Percentiles rank a stretch among this genome's conserved stretches.
Conservation (phyloP, 352 stramenopile genomes). For the Pythium pyrilobum region DNA sequence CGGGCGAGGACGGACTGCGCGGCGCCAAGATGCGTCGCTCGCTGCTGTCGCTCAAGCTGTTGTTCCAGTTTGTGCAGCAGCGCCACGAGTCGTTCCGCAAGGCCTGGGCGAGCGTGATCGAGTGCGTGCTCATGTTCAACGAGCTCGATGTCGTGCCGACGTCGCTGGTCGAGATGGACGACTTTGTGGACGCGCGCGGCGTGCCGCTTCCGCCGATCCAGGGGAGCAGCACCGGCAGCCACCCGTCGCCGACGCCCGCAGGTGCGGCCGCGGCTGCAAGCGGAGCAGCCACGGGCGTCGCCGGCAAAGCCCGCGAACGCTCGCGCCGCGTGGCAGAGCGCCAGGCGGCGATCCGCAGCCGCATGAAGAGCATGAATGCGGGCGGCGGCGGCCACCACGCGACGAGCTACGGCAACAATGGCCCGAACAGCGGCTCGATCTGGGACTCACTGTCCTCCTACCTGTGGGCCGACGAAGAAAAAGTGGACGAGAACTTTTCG, state of each 20-base stretch:
- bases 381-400: slow-evolving; percentile 34
- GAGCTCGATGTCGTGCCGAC: slow-evolving; percentile 79
- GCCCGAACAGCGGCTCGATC: slow-evolving; percentile 40
- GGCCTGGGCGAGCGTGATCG: slow-evolving; percentile 74
- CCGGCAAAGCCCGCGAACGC: slow-evolving; percentile 71
- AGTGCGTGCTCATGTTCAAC: slow-evolving; percentile 88
- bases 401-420: slow-evolving; percentile 12
- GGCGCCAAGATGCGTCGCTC: slow-evolving; percentile 73
- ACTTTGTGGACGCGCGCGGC: slow-evolving; percentile 81
- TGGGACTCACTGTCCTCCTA: slow-evolving; percentile 84
- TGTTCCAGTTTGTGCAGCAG: slow-evolving; percentile 85
- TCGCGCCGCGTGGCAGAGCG: slow-evolving; percentile 74
- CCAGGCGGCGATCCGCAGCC: slow-evolving; percentile 73
- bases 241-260: slow-evolving; percentile 4
- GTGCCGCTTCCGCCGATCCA: slow-evolving; percentile 78
- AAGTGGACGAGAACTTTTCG: slow-evolving; percentile 72
- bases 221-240: slow-evolving; percentile 18
- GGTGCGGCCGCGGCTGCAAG: slow-evolving; percentile 2
- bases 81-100: slow-evolving; percentile 73
- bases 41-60: slow-evolving; percentile 65
- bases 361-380: slow-evolving; percentile 74
- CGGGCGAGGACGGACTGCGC: slow-evolving; percentile 61
- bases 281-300: slow-evolving; percentile 38
- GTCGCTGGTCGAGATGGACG: slow-evolving; percentile 85
- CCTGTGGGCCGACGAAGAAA: slow-evolving; percentile 80